Evolutionary conservation across 2,329 filamentous ascomycete species (phyloP).

Genomic region (Mariannaea sp.): DNA sequence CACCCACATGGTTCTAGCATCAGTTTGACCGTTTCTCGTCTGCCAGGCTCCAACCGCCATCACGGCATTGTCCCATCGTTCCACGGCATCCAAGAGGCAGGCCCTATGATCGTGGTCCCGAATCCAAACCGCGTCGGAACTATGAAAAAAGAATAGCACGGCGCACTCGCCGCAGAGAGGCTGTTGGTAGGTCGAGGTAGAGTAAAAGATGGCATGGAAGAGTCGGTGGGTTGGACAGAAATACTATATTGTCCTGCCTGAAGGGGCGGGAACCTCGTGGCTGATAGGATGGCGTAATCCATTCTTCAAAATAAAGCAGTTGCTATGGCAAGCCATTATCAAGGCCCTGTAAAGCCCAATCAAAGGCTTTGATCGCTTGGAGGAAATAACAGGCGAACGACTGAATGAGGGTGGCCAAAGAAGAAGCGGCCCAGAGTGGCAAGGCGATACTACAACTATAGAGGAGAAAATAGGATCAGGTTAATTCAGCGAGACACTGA

Average conservation of each 20-base stretch:
- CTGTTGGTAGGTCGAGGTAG: slow-evolving; percentile 32
- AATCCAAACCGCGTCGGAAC: slow-evolving; percentile 29
- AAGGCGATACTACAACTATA: background rate
- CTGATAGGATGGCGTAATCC: slow-evolving; percentile 7
- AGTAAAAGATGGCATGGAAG: slow-evolving; percentile 37
- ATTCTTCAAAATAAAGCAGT: slow-evolving; percentile 29
- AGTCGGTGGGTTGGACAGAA: slow-evolving; percentile 38
- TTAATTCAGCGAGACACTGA: too few species aligned
- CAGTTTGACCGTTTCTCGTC: background rate
- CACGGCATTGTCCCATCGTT: background rate
- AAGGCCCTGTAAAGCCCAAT: too few species aligned
- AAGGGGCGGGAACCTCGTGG: slow-evolving; percentile 26
- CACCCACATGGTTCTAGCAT: background rate
- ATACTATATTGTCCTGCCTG: slow-evolving; percentile 37
- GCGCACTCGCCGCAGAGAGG: slow-evolving; percentile 44
- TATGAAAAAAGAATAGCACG: slow-evolving; percentile 34
- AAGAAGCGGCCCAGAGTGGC: too few species aligned
- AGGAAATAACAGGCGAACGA: background rate
- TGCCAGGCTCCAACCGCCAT: slow-evolving; percentile 10
- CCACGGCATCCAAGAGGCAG: slow-evolving; percentile 5
- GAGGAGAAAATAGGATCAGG: background rate
- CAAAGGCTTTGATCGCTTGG: too few species aligned
- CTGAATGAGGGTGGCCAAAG: too few species aligned
- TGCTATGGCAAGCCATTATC: slow-evolving; percentile 33
- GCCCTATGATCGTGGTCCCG: slow-evolving; percentile 23